Evolutionary conservation across 2,329 filamentous ascomycete genomes (phyloP).

Genomic region (Diaporthe aspalathi): DNA sequence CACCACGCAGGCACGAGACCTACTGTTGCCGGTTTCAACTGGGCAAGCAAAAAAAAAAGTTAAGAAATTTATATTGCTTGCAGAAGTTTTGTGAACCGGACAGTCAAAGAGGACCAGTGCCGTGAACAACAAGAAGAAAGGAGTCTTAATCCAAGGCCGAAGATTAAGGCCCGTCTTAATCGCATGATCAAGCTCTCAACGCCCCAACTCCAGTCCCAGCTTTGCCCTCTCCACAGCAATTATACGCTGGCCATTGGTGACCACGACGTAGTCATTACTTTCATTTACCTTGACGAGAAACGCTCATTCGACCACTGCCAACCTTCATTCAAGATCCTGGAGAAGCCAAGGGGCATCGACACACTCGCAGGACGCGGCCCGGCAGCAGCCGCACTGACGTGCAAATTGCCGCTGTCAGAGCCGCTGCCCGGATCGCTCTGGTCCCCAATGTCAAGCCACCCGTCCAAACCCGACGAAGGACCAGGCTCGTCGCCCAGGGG

Average conservation of each 20-base stretch:
- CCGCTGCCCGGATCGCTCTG: background rate
- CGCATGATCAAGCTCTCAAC: slow-evolving; percentile 19
- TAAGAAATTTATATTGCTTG: background rate
- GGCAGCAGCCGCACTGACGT: background rate
- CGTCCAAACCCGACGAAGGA: background rate
- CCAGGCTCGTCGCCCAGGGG: too few species aligned
- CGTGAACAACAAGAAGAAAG: background rate
- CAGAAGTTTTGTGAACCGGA: background rate
- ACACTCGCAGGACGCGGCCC: background rate
- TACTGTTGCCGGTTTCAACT: background rate
- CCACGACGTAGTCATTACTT: background rate
- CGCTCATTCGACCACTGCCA: background rate
- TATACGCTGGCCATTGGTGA: background rate
- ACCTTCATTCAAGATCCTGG: background rate
- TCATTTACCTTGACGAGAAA: background rate
- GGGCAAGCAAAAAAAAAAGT: background rate
- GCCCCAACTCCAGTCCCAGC: slow-evolving; percentile 20
- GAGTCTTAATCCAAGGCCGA: background rate
- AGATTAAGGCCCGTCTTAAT: background rate
- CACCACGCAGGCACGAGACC: background rate
- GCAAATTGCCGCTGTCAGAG: background rate
- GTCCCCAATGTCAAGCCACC: slow-evolving; percentile 7
- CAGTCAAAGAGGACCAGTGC: background rate
- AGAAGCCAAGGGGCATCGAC: slow-evolving; percentile 1
- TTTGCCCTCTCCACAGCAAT: slow-evolving; percentile 1